Percentiles rank a stretch among this genome's conserved stretches.
Evolutionary conservation across 768 basidiomycete genomes (phyloP).

Genomic region (Kwoniella heveanensis): DNA sequence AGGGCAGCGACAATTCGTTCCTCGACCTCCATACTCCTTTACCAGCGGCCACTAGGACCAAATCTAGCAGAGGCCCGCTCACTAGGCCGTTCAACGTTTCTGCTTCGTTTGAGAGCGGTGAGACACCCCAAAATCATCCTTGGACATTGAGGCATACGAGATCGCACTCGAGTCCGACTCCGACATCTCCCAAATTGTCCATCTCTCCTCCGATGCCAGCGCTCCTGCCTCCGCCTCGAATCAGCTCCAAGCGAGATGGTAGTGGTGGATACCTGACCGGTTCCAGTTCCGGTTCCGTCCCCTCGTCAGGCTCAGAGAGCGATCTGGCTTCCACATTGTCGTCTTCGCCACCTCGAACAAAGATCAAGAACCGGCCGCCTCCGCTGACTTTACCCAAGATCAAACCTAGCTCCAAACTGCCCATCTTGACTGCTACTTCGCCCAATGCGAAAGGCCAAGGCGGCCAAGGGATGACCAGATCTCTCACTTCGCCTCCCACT

Average conservation of each 20-base stretch:
- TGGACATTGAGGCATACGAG: slow-evolving; percentile 6
- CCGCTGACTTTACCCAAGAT: slow-evolving; percentile 28
- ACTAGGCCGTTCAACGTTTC: background rate
- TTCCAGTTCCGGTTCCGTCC: too few species aligned
- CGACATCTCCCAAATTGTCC: slow-evolving; percentile 4
- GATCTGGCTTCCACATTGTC: background rate
- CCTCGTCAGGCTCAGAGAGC: slow-evolving; percentile 4
- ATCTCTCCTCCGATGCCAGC: slow-evolving; percentile 17
- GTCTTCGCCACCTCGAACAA: background rate
- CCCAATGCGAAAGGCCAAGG: background rate
- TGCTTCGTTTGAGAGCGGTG: background rate
- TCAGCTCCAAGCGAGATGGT: slow-evolving; percentile 13
- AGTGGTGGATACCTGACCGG: background rate
- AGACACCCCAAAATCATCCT: background rate
- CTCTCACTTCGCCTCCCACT: background rate
- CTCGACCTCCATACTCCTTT: slow-evolving; percentile 10
- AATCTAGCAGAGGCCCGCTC: too few species aligned
- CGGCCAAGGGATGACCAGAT: background rate
- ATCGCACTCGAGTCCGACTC: slow-evolving; percentile 10
- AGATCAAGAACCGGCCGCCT: slow-evolving; percentile 29
- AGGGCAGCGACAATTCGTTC: slow-evolving; percentile 16
- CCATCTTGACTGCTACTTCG: slow-evolving; percentile 24
- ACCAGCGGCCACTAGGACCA: background rate
- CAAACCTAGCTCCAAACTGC: slow-evolving; percentile 27
- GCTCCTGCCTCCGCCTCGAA: slow-evolving; percentile 16